Evolutionary conservation across 1,139 yeast species (phyloP).

Genomic region (Diutina mesorugosa): DNA sequence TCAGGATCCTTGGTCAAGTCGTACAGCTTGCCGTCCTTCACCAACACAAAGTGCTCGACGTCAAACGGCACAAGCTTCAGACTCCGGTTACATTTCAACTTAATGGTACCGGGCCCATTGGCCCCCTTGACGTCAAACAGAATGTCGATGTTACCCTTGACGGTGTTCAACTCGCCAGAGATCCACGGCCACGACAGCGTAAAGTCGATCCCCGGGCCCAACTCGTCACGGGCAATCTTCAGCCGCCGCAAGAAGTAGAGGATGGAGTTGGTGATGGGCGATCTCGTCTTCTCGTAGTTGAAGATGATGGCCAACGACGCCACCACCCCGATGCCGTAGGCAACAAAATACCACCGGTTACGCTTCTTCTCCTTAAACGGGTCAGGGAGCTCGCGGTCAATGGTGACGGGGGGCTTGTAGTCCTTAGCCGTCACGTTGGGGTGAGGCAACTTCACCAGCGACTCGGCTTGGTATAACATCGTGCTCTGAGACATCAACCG

Average conservation of each 20-base stretch:
- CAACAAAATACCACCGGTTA: constrained; percentile 40
- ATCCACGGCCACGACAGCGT: constrained; percentile 78
- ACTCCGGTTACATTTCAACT: constrained; percentile 48
- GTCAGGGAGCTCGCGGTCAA: constrained; percentile 63
- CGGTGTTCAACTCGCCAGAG: constrained; percentile 71
- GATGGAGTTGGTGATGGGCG: constrained; percentile 83
- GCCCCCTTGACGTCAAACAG: constrained; percentile 59
- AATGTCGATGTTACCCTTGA: constrained; percentile 69
- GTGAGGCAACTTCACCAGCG: not conserved
- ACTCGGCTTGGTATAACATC: not conserved
- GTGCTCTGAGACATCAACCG: not conserved
- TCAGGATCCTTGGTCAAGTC: constrained; percentile 22
- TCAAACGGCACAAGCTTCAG: constrained; percentile 43
- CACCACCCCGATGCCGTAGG: constrained; percentile 54
- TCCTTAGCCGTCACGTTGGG: not conserved
- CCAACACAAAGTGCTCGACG: constrained; percentile 47
- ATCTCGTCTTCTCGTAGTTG: constrained; percentile 83
- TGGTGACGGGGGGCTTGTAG: constrained; percentile 15
- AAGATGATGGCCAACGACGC: constrained; percentile 59
- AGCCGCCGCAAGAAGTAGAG: constrained; percentile 77
- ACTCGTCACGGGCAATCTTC: constrained; percentile 41
- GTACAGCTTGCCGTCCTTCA: constrained; percentile 16
- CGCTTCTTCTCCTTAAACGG: constrained; percentile 45
- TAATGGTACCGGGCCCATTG: constrained; percentile 34
- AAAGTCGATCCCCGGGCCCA: constrained; percentile 72